A percentile compares a stretch with the other conserved stretches of the same genome.
These are phyloP conservation scores for Apophysomyces ossiformis DNA, from an alignment of 371 early-diverging fungal species.

Conservation along the genomic window DNA sequence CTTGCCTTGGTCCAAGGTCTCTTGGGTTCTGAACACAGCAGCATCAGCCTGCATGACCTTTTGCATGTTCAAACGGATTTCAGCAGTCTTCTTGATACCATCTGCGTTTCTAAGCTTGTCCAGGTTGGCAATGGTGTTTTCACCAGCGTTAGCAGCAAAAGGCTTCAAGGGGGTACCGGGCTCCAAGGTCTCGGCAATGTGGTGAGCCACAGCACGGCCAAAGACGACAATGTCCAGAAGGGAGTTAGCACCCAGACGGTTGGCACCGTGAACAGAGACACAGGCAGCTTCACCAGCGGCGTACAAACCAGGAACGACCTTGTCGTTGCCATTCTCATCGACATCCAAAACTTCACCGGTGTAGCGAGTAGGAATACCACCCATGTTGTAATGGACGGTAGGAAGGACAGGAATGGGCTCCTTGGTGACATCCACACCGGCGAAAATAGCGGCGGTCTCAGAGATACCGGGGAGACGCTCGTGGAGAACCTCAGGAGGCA, in stretches of 20 bases:
- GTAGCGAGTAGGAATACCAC: conserved; percentile 97
- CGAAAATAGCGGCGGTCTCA: conserved; percentile 97
- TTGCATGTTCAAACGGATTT: conserved; percentile 94
- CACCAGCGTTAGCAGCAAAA: conserved; percentile 86
- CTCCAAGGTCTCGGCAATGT: conserved; percentile 88
- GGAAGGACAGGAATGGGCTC: conserved; percentile 99
- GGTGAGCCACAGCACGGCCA: conserved; percentile 95
- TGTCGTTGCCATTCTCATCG: conserved; percentile 75
- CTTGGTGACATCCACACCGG: conserved; percentile 98
- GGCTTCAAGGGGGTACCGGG: conserved; percentile 88
- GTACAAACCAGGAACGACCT: conserved; percentile 91
- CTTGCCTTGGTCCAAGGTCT: conserved; percentile 83
- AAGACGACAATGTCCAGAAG: conserved; percentile 97
- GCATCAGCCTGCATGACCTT: conserved; percentile 98
- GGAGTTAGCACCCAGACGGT: conserved; percentile 98
- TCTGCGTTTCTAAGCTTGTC: conserved; percentile 89
- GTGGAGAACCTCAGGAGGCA: conserved; percentile 91
- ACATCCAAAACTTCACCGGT: conserved; percentile 93
- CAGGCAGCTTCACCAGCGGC: conserved; percentile 96
- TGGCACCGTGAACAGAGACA: conserved; percentile 97
- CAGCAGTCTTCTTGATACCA: conserved; percentile 84
- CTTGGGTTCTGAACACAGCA: conserved; percentile 96
- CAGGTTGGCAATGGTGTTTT: conserved; percentile 87
- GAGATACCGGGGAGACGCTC: conserved; percentile 98
- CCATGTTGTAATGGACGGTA: conserved; percentile 99